Evolutionary conservation across 1,139 yeast species (phyloP), one percentile per base, ranked within the genome.

Genomic region (Candida sanyaensis): DNA sequence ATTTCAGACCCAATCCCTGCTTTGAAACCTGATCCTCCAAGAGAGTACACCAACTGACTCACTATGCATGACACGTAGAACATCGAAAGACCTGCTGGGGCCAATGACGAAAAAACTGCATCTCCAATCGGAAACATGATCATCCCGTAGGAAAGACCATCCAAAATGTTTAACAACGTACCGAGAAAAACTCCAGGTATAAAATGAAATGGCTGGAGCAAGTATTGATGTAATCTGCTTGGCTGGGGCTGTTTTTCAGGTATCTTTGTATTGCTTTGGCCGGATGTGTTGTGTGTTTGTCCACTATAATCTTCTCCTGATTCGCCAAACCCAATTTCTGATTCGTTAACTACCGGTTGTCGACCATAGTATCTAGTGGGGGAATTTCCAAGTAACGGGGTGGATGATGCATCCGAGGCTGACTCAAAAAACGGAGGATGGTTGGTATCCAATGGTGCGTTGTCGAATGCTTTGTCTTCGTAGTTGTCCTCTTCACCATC

Each of bases 131-230:
- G 99, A 69, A 93, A 93, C 75, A 93, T 83, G 61, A 93, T 92
- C 97, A 93, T 92, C 42, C 99, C 99, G 63, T 93, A 93, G 0
- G 97, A 90, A 44, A 93, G 75, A 0, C 96, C 99, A 66, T 93
- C 99, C 47, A 93, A 77, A 44, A 93, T 87, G 61, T 93, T 93
- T 42, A 93, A 73, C 42, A 93, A 69, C 0, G 91, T 76, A 0
- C 99, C 99, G 38, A 93, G 71, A 41, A 90, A 79, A 6, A 92
- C 97, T 0, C 96, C 85, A 0, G 96, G 95, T 1, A 83, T 49
- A 58, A 78, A 83, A n/a, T 70, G 56, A 3, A 78, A 49, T 0
- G 86, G 85, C 52, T 64, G 66, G 4, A 63, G 37, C 6, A 77
- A 36, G 37, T 52, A 50, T 45, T 54, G 52, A 42, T 60, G 62